These are phyloP conservation scores for Coniochaeta ligniaria DNA, from an alignment of 2,329 filamentous ascomycete species.

Conservation along the genomic window DNA sequence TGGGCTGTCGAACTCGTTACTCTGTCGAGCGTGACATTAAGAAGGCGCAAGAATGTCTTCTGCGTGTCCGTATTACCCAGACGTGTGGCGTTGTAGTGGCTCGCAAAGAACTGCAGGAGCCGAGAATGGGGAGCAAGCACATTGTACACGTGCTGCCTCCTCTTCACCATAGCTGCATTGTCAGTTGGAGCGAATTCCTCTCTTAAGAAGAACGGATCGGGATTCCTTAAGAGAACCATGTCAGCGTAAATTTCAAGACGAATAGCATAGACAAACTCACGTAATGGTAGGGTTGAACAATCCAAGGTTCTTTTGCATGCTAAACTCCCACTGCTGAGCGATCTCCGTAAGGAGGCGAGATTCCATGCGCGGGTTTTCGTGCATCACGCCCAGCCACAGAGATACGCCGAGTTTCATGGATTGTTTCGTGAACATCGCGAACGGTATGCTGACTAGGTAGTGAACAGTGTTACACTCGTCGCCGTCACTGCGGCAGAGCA, in stretches of 20 bases:
- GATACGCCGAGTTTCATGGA: slow-evolving; percentile 94
- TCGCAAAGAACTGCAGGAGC: slow-evolving; percentile 81
- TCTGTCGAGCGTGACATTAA: slow-evolving; percentile 71
- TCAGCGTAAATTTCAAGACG: neutral
- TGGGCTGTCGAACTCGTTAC: slow-evolving; percentile 66
- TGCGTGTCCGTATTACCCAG: slow-evolving; percentile 77
- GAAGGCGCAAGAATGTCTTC: slow-evolving; percentile 71
- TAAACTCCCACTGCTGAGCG: slow-evolving; percentile 83
- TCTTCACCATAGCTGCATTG: slow-evolving; percentile 63
- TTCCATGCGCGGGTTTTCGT: slow-evolving; percentile 87
- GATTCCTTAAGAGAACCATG: slow-evolving; percentile 42
- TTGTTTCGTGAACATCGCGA: slow-evolving; percentile 86
- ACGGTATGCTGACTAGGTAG: slow-evolving; percentile 87
- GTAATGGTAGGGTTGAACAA: slow-evolving; percentile 70
- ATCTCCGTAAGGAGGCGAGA: slow-evolving; percentile 81
- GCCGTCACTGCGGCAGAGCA: slow-evolving; percentile 71
- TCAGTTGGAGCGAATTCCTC: slow-evolving; percentile 93
- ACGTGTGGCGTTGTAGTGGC: slow-evolving; percentile 91
- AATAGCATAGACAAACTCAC: slow-evolving; percentile 28
- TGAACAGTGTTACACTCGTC: slow-evolving; percentile 76
- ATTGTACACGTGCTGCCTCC: slow-evolving; percentile 74
- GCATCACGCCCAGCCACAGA: slow-evolving; percentile 92
- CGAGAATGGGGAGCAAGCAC: slow-evolving; percentile 80
- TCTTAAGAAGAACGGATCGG: slow-evolving; percentile 84
- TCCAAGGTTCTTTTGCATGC: slow-evolving; percentile 68